These are phyloP conservation scores for Pyrenula massariospora DNA, from an alignment of 495 filamentous ascomycete species.

Conservation along the genomic window DNA sequence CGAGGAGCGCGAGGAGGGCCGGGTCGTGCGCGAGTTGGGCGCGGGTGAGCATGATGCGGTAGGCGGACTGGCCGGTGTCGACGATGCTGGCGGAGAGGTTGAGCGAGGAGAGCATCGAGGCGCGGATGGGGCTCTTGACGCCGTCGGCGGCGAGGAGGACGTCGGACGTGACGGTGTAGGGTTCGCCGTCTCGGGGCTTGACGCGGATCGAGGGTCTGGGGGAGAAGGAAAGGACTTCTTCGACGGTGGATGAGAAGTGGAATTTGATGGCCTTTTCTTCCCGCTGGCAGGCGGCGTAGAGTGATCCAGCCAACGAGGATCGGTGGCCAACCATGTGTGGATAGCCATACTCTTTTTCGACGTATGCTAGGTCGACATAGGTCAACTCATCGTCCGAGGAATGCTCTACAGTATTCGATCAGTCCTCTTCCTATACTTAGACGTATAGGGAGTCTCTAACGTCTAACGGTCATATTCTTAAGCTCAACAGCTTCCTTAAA, in stretches of 20 bases:
- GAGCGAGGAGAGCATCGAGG: constrained; percentile 46
- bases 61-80: constrained; percentile 71
- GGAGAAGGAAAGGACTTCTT: constrained; percentile 40
- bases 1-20: constrained; percentile 55
- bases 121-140: constrained; percentile 55
- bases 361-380: constrained; percentile 56
- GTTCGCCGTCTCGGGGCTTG: constrained; percentile 37
- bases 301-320: constrained; percentile 52
- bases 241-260: constrained; percentile 47
- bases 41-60: constrained; percentile 69
- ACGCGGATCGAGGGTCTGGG: constrained; percentile 44
- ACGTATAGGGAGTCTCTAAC: constrained; percentile 14
- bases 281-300: constrained; percentile 55
- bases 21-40: constrained; percentile 54
- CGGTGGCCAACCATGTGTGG: constrained; percentile 73
- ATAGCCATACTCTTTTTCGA: constrained; percentile 56
- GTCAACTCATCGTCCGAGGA: constrained; percentile 55
- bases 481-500: constrained; percentile 48
- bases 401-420: constrained; percentile 36
- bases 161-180: constrained; percentile 50
- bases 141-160: constrained; percentile 63
- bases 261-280: constrained; percentile 52
- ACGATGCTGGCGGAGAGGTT: constrained; percentile 44
- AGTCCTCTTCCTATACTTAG: background rate
- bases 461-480: constrained; percentile 38